Percentiles rank a stretch among this genome's conserved stretches.
phyloP scores from a whole-genome alignment of 2,329 filamentous ascomycete genomes.

The Lasiodiplodia gonubiensis region DNA sequence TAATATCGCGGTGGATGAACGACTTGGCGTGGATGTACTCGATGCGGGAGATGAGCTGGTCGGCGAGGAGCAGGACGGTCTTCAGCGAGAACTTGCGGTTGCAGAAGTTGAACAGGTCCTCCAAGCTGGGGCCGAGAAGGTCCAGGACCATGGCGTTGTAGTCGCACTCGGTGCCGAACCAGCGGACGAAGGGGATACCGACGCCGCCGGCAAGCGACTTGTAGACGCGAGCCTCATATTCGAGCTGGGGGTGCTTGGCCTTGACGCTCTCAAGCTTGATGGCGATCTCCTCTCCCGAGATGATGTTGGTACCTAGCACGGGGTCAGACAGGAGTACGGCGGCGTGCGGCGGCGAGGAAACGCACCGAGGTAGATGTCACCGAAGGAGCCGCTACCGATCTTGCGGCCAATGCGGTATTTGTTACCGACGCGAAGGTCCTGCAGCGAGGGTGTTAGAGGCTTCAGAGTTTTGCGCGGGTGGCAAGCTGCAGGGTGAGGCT shows the following conservation, averaged over 20 bases:
- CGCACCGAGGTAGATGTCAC: constrained; percentile 91
- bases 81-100: constrained; percentile 99
- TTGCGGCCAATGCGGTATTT: constrained; percentile 99
- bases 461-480: constrained; percentile 29
- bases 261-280: constrained; percentile 99
- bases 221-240: constrained; percentile 97
- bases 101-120: constrained; percentile 99
- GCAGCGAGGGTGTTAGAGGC: constrained; percentile 31
- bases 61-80: constrained; percentile 93
- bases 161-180: constrained; percentile 99
- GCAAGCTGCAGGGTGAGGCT: constrained; percentile 29
- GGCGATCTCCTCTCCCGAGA: constrained; percentile 98
- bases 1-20: constrained; percentile 99
- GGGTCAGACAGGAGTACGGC: constrained; percentile 19
- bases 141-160: constrained; percentile 99
- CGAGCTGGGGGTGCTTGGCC: constrained; percentile 97
- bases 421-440: constrained; percentile 99
- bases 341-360: constrained; percentile 21
- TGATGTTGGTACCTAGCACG: constrained; percentile 88
- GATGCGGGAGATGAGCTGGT: constrained; percentile 98
- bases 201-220: constrained; percentile 91
- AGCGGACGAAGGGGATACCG: constrained; percentile 97
- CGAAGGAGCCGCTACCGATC: constrained; percentile 96
- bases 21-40: constrained; percentile 99
- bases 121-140: constrained; percentile 90